A percentile compares a stretch with the other conserved stretches of the same genome.
Evolutionary conservation across 495 filamentous ascomycete species (phyloP).

Genomic region (Xylaria scruposa): DNA sequence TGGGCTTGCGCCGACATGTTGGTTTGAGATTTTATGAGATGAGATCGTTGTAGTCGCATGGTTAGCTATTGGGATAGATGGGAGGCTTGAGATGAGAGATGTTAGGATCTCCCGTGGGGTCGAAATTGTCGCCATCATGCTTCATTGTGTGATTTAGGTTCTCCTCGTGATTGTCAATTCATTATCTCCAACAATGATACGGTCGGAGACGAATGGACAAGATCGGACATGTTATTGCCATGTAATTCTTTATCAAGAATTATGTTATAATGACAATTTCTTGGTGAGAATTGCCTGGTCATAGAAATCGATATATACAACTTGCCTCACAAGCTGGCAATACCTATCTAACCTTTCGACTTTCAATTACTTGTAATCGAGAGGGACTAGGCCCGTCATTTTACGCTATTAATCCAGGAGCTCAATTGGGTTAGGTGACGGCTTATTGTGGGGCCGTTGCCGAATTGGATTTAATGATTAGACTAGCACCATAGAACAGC

Average conservation of each 20-base stretch:
- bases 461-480: neutral
- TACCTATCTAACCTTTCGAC: too few species aligned
- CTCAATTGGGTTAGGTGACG: neutral
- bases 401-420: neutral
- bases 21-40: slow-evolving; percentile 17
- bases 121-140: slow-evolving; percentile 40
- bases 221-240: neutral
- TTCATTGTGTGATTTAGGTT: neutral
- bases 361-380: too few species aligned
- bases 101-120: slow-evolving; percentile 51
- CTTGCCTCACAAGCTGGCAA: neutral
- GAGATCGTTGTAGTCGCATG: slow-evolving; percentile 6
- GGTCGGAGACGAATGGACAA: neutral
- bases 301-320: neutral
- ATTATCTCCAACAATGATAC: neutral
- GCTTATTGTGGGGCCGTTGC: neutral
- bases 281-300: neutral
- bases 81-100: slow-evolving; percentile 52
- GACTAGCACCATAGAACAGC: neutral
- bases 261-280: neutral
- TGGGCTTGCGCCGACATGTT: neutral
- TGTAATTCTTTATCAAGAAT: neutral
- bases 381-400: too few species aligned
- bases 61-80: slow-evolving; percentile 42
- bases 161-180: neutral